Evolutionary conservation across 106 monocot genomes (phyloP).

Genomic region (Xerophyta viscosa): DNA sequence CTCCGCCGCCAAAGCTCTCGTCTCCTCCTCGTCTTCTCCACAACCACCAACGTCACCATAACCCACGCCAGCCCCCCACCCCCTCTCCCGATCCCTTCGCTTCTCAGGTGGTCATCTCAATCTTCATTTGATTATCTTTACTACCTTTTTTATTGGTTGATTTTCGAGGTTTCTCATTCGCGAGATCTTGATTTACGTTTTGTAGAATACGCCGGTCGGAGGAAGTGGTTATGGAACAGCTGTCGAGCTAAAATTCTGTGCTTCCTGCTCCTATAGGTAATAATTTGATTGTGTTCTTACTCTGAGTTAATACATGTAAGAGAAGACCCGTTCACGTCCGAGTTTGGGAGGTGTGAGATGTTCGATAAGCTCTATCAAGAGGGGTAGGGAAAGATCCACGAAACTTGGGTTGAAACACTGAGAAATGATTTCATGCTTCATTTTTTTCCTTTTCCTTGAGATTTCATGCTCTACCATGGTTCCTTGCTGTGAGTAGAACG

Average conservation of each 20-base stretch:
- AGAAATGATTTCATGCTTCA: no score
- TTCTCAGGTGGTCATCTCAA: no score
- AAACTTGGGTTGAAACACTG: no score
- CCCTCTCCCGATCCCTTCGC: constrained; percentile 1
- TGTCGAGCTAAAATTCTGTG: constrained; percentile 77
- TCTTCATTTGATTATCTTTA: no score
- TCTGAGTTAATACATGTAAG: background rate
- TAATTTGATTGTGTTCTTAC: background rate
- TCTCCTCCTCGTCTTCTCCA: no score
- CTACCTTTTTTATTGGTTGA: background rate
- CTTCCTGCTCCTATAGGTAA: constrained; percentile 86
- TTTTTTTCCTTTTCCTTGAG: no score
- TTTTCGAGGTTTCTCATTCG: background rate
- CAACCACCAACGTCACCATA: constrained; percentile 17
- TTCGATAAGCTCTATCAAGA: background rate
- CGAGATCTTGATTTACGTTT: background rate
- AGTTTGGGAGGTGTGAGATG: background rate
- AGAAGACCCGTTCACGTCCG: background rate
- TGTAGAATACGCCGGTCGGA: constrained; percentile 30
- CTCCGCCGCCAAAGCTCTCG: no score
- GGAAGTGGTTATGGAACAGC: constrained; percentile 46
- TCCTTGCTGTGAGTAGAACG: no score
- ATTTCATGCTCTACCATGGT: no score
- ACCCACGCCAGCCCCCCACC: constrained; percentile 9
- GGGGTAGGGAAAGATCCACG: no score